phyloP scores from a whole-genome alignment of 441 rosid genomes.

The Codiaeum variegatum region DNA sequence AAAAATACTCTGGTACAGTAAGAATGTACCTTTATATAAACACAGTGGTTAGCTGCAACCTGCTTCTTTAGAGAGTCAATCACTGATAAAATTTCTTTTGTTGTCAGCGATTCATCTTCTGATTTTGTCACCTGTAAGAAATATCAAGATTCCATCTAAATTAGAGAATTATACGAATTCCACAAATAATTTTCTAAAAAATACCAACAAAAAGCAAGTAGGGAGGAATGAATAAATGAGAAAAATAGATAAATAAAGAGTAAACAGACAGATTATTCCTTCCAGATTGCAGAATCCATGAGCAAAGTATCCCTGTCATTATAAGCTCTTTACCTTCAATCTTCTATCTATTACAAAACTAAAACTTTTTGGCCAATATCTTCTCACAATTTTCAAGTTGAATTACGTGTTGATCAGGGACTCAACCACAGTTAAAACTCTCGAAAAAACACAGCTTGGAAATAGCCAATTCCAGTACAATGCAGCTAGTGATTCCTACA shows the following conservation, averaged over 20 bases:
- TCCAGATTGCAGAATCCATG: neutral
- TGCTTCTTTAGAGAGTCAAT: slow-evolving; percentile 70
- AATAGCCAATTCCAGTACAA: neutral
- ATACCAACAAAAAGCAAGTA: neutral
- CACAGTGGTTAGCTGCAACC: slow-evolving; percentile 58
- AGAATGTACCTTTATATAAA: slow-evolving; percentile 56
- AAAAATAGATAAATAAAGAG: neutral
- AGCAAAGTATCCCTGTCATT: neutral
- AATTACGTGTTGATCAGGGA: neutral
- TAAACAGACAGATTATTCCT: neutral
- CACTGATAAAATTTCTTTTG: slow-evolving; percentile 46
- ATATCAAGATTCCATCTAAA: neutral
- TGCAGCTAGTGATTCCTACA: slow-evolving; percentile 8
- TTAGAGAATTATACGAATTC: neutral
- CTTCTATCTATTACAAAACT: neutral
- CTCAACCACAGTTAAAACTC: neutral
- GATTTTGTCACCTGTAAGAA: slow-evolving; percentile 27
- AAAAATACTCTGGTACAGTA: neutral
- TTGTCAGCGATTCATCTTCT: slow-evolving; percentile 33
- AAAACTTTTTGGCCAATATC: neutral
- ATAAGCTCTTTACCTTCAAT: neutral
- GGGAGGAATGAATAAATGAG: neutral
- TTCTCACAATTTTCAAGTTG: neutral
- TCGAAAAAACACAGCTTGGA: neutral
- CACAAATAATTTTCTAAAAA: neutral